Conservation (phyloP, 2,329 filamentous ascomycete species). For the Penicillium rolfsii region DNA sequence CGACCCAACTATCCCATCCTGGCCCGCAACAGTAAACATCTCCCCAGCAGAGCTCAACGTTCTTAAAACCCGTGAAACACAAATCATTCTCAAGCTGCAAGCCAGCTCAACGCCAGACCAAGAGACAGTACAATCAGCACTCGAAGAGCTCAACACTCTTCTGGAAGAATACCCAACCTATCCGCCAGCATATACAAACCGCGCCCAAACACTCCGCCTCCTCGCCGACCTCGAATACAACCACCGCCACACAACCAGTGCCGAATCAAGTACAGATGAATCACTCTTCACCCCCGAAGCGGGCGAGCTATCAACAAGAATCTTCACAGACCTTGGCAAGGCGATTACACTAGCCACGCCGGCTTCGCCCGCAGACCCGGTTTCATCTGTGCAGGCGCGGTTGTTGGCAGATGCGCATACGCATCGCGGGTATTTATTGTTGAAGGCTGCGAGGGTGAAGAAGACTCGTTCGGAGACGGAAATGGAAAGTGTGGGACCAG, state of each 20-base stretch:
- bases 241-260: conserved; percentile 5
- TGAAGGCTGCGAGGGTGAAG: conserved; percentile 41
- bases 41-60: conserved; percentile 38
- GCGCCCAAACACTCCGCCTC: conserved; percentile 55
- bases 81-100: conserved; percentile 46
- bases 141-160: conserved; percentile 48
- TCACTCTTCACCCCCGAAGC: conserved; percentile 33
- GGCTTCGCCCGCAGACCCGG: conserved; percentile 40
- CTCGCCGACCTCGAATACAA: conserved; percentile 33
- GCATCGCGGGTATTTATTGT: conserved; percentile 54
- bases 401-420: conserved; percentile 60
- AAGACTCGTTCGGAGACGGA: conserved; percentile 14
- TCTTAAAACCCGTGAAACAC: conserved; percentile 46
- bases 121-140: conserved; percentile 36
- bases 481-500: conserved; percentile 26
- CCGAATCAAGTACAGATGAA: conserved; percentile 15
- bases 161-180: conserved; percentile 52
- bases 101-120: conserved; percentile 21
- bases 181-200: conserved; percentile 59
- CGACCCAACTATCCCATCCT: conserved; percentile 43
- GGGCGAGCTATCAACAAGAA: conserved; percentile 23
- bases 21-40: conserved; percentile 44
- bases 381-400: conserved; percentile 54
- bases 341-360: conserved; percentile 54
- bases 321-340: conserved; percentile 44